Base-by-base conservation (phyloP, 2,329 filamentous ascomycete species). In the Lecanicillium sp. region DNA sequence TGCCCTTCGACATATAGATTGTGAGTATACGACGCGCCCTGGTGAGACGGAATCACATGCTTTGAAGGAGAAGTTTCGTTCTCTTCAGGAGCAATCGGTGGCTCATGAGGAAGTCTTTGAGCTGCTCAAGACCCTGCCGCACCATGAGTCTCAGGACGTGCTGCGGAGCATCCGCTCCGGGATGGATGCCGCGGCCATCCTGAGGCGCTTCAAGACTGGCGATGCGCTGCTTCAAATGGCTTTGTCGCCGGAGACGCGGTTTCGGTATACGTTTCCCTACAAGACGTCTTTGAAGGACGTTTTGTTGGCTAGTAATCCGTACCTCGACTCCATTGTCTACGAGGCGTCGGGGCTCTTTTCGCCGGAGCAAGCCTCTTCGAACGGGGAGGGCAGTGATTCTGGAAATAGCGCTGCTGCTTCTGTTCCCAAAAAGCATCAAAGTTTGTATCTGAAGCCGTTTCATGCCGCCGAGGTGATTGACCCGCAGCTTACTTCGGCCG, bases 251-350 rank as follows among this genome's bases (percentile, higher is more conserved):
- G 58, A 63, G 41, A 48, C 57, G 5, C 47, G 55, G 3, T 53
- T 48, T 29, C 57, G 57, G 22, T 63, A 57, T 38, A 51, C 57
- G 38, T 63, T 63, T 29, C 60, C 59, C 1, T 58, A 55, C 35
- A 34, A 50, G 12, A 16, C 45, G 6, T 46, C 54, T 5, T 58
- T 48, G 44, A 59, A 3, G 29, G 43, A 3, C 53, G 44, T 15
- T 44, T 60, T 45, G 27, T 38, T 16, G 13, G 18, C 28, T 3
- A 20, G 46, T 33, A 53, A 51, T 30, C 42, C 43, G 4, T 54
- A 56, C 33, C 42, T 54, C 9, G 17, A 41, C 2, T 48, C 50
- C 6, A n/a, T 42, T 20, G 9, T 54, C 8, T 53, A 49, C 29
- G 51, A 54, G n/a, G n/a, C n/a, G n/a, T n/a, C n/a, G n/a, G n/a